These are phyloP conservation scores for Phytopythium vexans DNA, from an alignment of 352 stramenopile species.

Conservation along the genomic window DNA sequence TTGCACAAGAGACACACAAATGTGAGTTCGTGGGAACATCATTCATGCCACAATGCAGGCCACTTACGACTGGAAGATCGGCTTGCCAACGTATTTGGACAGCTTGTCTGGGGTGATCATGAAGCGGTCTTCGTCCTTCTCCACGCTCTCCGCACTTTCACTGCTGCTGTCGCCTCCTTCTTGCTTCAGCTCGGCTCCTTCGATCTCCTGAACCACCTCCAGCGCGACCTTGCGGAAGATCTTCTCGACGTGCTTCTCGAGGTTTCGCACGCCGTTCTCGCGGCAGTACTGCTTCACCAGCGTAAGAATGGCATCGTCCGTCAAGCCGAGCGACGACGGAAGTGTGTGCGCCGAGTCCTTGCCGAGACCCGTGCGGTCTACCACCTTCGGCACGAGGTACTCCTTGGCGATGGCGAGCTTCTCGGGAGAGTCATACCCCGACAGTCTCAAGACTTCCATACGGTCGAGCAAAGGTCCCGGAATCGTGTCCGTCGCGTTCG, in stretches of 20 bases:
- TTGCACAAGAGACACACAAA: slow-evolving; percentile 8
- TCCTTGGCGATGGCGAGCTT: slow-evolving; percentile 98
- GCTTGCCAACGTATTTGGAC: slow-evolving; percentile 97
- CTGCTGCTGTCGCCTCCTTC: slow-evolving; percentile 31
- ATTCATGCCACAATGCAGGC: slow-evolving; percentile 1
- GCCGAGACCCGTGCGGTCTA: slow-evolving; percentile 89
- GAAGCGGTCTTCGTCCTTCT: slow-evolving; percentile 69
- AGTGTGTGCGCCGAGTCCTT: slow-evolving; percentile 47
- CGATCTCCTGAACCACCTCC: slow-evolving; percentile 92
- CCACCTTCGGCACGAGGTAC: slow-evolving; percentile 97
- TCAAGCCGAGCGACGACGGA: slow-evolving; percentile 88
- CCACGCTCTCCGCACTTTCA: slow-evolving; percentile 9
- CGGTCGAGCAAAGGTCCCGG: slow-evolving; percentile 97
- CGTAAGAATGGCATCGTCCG: slow-evolving; percentile 90
- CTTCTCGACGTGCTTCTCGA: slow-evolving; percentile 98
- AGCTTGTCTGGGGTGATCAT: slow-evolving; percentile 93
- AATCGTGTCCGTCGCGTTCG: slow-evolving; percentile 96
- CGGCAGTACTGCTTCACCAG: slow-evolving; percentile 93
- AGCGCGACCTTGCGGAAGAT: slow-evolving; percentile 98
- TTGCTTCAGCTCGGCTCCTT: slow-evolving; percentile 24
- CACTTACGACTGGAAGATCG: slow-evolving; percentile 93
- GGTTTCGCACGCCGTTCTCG: slow-evolving; percentile 96
- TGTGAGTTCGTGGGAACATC: background rate
- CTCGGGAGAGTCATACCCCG: slow-evolving; percentile 94
- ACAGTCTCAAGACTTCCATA: slow-evolving; percentile 98